phyloP scores from a whole-genome alignment of 2,329 filamentous ascomycete species.

The Colletotrichum plurivorum region DNA sequence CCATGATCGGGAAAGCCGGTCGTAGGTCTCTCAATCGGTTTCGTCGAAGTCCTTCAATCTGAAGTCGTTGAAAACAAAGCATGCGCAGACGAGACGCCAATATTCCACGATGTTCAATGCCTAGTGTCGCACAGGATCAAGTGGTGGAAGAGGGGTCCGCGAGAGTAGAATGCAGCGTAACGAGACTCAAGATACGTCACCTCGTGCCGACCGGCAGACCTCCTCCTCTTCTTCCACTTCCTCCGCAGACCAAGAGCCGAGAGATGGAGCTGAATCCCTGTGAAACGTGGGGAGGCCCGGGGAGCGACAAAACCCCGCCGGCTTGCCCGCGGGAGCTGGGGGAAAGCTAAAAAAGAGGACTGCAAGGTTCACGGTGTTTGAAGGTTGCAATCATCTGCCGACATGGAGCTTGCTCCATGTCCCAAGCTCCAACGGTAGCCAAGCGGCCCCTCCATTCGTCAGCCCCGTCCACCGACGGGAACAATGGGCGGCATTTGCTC shows the following conservation, averaged over 20 bases:
- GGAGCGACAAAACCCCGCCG: not conserved
- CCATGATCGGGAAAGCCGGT: slow-evolving; percentile 4
- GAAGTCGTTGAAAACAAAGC: not conserved
- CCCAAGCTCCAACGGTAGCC: slow-evolving; percentile 13
- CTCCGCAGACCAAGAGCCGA: slow-evolving; percentile 2
- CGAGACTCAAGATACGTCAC: not conserved
- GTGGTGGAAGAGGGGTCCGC: not conserved
- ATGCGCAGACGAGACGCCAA: not conserved
- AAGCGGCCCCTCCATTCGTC: not conserved
- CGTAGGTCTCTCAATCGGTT: not conserved
- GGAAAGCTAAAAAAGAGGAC: not conserved
- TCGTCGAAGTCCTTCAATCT: not conserved
- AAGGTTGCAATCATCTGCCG: slow-evolving; percentile 4
- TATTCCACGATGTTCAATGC: not conserved
- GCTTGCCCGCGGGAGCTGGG: slow-evolving; percentile 1
- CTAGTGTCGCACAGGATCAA: not conserved
- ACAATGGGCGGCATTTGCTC: slow-evolving; percentile 16
- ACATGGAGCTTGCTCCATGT: not conserved
- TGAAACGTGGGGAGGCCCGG: slow-evolving; percentile 17
- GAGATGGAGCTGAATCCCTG: slow-evolving; percentile 10
- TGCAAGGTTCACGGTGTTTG: slow-evolving; percentile 2
- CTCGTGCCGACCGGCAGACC: slow-evolving; percentile 4
- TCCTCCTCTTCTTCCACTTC: not conserved
- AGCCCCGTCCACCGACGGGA: not conserved
- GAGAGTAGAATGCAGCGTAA: not conserved